Base-by-base conservation (phyloP, 164 flowering plant species). In the Berberis thunbergii region DNA sequence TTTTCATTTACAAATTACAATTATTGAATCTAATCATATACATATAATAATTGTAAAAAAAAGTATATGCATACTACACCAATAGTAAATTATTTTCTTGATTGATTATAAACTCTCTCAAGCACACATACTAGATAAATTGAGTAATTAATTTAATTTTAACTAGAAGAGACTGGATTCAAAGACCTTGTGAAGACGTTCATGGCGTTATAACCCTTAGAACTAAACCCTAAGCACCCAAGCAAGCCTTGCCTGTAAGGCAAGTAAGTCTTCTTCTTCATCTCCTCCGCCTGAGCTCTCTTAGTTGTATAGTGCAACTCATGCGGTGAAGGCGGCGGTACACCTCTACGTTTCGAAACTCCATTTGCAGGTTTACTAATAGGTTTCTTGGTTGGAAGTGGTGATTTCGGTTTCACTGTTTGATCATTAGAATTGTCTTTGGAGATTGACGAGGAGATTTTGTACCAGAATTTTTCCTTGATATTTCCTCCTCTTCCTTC, bases 221-320 rank as follows among this genome's bases (percentile, higher is more conserved):
- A 75, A 57, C 76, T 83, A 40, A 80, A 80, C 5, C 83, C 83
- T 54, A 83, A 56, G 63, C 83, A 80, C 4, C 85, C 88, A 42
- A 80, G 43, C 7, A 84, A 67, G 1, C 85, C 83, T 42, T 76
- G 81, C 62, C 81, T 70, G 65, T 83, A 85, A 0, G 85, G 90
- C 71, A 81, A 68, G 60, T 60, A 83, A 13, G 86, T 85, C 67
- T 75, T 83, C 80, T 78, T 85, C 78, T 70, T 83, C 84, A 85
- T 65, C 61, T 85, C 87, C 79, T 83, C 89, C 2, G 83, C 75
- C 10, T 78, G 78, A 13, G 87, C 89, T 71, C 87, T 75, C 12
- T 83, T 83, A 43, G 82, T 64, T 2, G 82, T 77, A 60, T 85
- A 83, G 45, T 74, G 85, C 48, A 72, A 40, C 72, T 83, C 87